phyloP scores from a whole-genome alignment of 1,139 yeast species.

The Arxiozyma slooffiae region DNA sequence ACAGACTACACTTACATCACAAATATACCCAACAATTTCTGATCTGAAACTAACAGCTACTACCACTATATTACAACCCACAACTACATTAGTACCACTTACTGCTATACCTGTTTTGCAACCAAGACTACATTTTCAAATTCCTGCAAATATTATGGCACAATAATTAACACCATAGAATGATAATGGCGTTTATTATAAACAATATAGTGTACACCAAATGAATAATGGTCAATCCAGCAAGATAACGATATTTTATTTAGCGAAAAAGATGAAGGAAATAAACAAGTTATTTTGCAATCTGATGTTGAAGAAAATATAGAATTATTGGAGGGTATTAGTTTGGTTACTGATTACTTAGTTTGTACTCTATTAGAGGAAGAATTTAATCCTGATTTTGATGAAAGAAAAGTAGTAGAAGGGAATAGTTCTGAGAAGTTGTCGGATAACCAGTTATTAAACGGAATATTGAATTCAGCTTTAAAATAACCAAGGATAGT shows the following conservation, averaged over 20 bases:
- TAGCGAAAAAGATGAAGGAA: slow-evolving; percentile 5
- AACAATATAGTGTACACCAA: slow-evolving; percentile 19
- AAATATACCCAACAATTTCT: background rate
- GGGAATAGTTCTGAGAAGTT: background rate
- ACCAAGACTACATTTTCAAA: slow-evolving; percentile 4
- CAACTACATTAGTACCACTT: slow-evolving; percentile 5
- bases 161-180: slow-evolving; percentile 9
- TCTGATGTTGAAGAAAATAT: slow-evolving; percentile 10
- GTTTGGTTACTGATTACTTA: slow-evolving; percentile 23
- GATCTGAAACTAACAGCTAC: too few species aligned
- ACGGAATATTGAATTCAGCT: background rate
- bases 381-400: slow-evolving; percentile 13
- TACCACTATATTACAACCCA: background rate
- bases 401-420: slow-evolving; percentile 5
- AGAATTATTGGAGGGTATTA: slow-evolving; percentile 12
- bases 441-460: background rate
- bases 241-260: background rate
- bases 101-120: slow-evolving; percentile 5
- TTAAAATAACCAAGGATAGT: slow-evolving; percentile 6
- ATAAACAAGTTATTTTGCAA: background rate
- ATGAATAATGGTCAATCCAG: slow-evolving; percentile 15
- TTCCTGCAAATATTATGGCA: slow-evolving; percentile 5
- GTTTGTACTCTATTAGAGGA: slow-evolving; percentile 25
- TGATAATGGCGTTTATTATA: slow-evolving; percentile 3
- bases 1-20: background rate